These are phyloP conservation scores for Solanum arcanum DNA, from an alignment of 257 asterid genomes.

Conservation along the genomic window DNA sequence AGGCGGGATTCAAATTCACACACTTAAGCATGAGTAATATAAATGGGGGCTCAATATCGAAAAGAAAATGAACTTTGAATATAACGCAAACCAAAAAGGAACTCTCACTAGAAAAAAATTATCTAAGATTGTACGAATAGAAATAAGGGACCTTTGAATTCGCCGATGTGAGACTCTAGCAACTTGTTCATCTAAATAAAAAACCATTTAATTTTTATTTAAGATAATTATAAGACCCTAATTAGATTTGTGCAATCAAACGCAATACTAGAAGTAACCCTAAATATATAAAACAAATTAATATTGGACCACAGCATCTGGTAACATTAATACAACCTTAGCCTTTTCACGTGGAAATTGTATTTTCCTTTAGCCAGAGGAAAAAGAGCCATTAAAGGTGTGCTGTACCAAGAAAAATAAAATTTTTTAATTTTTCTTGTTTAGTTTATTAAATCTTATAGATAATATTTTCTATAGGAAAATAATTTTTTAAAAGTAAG, in stretches of 20 bases:
- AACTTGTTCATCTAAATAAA: background rate
- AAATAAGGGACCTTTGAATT: too few species aligned
- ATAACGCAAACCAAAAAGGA: background rate
- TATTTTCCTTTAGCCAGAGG: background rate
- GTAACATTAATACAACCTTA: background rate
- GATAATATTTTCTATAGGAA: background rate
- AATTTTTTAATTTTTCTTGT: background rate
- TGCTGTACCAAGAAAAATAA: background rate
- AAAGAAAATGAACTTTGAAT: background rate
- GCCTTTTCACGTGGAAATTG: background rate
- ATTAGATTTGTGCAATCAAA: background rate
- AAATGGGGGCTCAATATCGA: background rate
- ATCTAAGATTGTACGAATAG: background rate
- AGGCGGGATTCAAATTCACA: background rate
- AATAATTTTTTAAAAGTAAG: background rate
- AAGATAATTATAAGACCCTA: background rate
- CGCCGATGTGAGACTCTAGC: background rate
- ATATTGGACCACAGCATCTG: background rate
- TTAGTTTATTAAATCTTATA: too few species aligned
- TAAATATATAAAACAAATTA: background rate
- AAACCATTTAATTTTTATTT: background rate
- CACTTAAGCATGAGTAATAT: fast-evolving
- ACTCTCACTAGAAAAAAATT: fast-evolving
- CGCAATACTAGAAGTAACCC: background rate
- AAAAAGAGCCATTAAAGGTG: background rate